Evolutionary conservation across 768 basidiomycete species (phyloP).

Genomic region (Podaxis sp.): DNA sequence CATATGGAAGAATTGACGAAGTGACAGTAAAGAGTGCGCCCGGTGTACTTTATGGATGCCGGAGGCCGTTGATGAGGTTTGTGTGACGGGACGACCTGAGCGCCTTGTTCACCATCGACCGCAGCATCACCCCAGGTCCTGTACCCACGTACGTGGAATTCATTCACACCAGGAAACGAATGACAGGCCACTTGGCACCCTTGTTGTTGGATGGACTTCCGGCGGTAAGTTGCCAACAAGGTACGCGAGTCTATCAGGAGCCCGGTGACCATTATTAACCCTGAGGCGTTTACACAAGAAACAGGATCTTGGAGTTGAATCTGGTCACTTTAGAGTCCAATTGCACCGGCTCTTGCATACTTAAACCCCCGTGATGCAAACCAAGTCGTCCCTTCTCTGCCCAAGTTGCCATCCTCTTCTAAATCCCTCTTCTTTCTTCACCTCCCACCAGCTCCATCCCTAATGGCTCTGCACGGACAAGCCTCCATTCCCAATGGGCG

Average conservation of each 20-base stretch:
- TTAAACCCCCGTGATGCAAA: constrained; percentile 9
- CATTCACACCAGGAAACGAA: neutral
- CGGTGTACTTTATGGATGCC: constrained; percentile 3
- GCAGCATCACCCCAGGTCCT: neutral
- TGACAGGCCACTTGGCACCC: neutral
- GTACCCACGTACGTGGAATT: neutral
- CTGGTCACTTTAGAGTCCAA: neutral
- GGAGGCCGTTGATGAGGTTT: neutral
- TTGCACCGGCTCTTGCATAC: neutral
- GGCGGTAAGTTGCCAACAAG: constrained; percentile 4
- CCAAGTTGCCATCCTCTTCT: neutral
- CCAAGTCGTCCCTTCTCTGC: neutral
- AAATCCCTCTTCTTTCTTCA: neutral
- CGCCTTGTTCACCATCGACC: neutral
- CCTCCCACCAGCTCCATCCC: neutral
- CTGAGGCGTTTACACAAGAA: neutral
- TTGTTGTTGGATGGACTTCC: neutral
- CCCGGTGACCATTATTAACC: neutral
- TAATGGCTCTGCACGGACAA: neutral
- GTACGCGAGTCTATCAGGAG: constrained; percentile 6
- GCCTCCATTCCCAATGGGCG: neutral
- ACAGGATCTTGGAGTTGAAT: neutral
- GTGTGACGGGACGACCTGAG: neutral
- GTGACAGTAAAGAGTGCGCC: neutral
- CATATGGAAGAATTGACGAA: constrained; percentile 2